These are phyloP conservation scores for Pueraria montana DNA, from an alignment of 306 rosid species.

Conservation along the genomic window DNA sequence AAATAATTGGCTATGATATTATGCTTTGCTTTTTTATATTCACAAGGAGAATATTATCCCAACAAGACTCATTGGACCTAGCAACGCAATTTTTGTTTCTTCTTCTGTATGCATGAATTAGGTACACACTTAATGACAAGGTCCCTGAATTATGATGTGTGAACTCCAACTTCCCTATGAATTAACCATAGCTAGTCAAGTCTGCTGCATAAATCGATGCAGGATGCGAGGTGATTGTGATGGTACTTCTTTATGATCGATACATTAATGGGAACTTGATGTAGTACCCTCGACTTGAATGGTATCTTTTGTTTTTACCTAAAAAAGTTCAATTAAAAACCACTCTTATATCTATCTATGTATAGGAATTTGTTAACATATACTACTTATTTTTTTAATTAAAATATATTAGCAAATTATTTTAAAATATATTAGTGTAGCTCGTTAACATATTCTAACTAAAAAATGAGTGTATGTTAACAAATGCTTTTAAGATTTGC, in stretches of 20 bases:
- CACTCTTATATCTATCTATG: no score
- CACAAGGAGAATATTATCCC: slow-evolving; percentile 57
- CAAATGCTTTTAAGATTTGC: no score
- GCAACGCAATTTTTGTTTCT: slow-evolving; percentile 60
- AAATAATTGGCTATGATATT: slow-evolving; percentile 49
- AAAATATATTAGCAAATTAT: no score
- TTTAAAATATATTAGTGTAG: no score
- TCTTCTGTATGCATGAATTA: slow-evolving; percentile 51
- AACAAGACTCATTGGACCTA: slow-evolving; percentile 50
- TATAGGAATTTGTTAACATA: no score
- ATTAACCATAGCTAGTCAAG: slow-evolving; percentile 47
- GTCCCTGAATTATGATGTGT: slow-evolving; percentile 20
- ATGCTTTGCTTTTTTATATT: slow-evolving; percentile 44
- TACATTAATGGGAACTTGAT: not conserved
- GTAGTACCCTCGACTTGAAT: not conserved
- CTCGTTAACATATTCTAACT: no score
- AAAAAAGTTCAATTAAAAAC: not conserved
- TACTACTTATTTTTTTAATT: no score
- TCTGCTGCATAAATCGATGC: slow-evolving; percentile 38
- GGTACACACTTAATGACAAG: slow-evolving; percentile 45
- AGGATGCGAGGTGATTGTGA: slow-evolving; percentile 50
- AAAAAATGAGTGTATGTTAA: no score
- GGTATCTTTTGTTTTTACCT: not conserved
- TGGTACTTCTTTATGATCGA: not conserved
- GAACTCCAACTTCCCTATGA: slow-evolving; percentile 45